Conservation (phyloP, 768 basidiomycete species). For the Rhizopogon vinicolor region DNA sequence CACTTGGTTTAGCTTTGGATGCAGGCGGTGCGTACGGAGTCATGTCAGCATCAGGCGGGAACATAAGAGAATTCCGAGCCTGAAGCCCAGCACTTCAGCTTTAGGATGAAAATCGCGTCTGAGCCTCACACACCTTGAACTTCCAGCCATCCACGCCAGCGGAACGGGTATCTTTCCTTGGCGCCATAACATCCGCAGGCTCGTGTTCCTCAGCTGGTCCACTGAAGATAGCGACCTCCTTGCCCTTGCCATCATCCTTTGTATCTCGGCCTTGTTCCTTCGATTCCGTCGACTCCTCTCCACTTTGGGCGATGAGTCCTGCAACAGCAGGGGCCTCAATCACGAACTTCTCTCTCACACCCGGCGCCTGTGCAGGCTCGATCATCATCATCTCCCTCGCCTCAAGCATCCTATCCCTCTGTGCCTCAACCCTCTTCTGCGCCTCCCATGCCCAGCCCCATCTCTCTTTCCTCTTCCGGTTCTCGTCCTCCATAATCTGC, state of each 20-base stretch:
- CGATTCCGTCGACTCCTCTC: slow-evolving; percentile 6
- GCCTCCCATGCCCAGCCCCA: slow-evolving; percentile 96
- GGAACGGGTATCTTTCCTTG: slow-evolving; percentile 63
- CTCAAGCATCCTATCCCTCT: slow-evolving; percentile 61
- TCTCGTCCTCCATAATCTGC: slow-evolving; percentile 87
- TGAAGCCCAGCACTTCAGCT: slow-evolving; percentile 24
- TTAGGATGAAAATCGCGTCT: slow-evolving; percentile 1
- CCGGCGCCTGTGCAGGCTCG: slow-evolving; percentile 56
- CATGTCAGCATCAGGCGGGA: slow-evolving; percentile 85
- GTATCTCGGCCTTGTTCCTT: slow-evolving; percentile 22
- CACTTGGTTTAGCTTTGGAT: slow-evolving; percentile 26
- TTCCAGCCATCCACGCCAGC: slow-evolving; percentile 80
- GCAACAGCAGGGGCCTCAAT: slow-evolving; percentile 56
- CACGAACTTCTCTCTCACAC: slow-evolving; percentile 62
- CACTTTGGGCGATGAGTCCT: slow-evolving; percentile 45
- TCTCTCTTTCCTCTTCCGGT: slow-evolving; percentile 70
- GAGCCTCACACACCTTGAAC: slow-evolving; percentile 54
- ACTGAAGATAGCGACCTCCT: slow-evolving; percentile 16
- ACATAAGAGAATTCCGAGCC: slow-evolving; percentile 96
- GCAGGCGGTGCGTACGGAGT: slow-evolving; percentile 62
- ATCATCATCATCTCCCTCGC: slow-evolving; percentile 67
- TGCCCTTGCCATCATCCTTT: slow-evolving; percentile 18
- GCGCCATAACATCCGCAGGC: slow-evolving; percentile 73
- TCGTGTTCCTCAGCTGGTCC: slow-evolving; percentile 24
- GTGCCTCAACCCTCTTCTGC: slow-evolving; percentile 72